Conservation (phyloP, 1,284 basidiomycete species). For the Ceratobasidium sp. region DNA sequence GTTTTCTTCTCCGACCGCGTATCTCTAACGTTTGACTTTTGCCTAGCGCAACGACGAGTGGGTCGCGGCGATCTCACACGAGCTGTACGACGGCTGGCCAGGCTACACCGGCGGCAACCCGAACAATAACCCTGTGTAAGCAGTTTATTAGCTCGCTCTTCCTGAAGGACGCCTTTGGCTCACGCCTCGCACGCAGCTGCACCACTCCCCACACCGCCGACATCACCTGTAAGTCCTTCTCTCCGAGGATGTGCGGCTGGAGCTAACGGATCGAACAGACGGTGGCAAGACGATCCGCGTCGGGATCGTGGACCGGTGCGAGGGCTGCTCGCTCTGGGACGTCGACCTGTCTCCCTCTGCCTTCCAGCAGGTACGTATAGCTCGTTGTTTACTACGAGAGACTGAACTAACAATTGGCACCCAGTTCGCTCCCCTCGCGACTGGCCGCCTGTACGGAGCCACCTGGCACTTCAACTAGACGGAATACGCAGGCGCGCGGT, state of each 20-base stretch:
- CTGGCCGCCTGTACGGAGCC: constrained; percentile 36
- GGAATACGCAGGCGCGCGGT: too few species aligned
- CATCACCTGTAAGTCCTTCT: constrained; percentile 4
- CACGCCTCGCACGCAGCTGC: not conserved
- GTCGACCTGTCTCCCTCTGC: constrained; percentile 36
- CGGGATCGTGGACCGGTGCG: constrained; percentile 34
- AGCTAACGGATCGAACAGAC: not conserved
- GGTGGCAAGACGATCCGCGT: constrained; percentile 17
- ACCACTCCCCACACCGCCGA: not conserved
- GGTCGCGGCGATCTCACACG: constrained; percentile 43
- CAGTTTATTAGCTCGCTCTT: not conserved
- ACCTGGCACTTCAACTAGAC: constrained; percentile 38
- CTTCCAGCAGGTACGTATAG: constrained; percentile 32
- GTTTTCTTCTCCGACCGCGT: not conserved
- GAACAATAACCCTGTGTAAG: constrained; percentile 43
- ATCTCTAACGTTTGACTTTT: not conserved
- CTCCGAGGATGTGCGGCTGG: too few species aligned
- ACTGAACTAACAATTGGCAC: not conserved
- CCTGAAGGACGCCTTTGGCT: not conserved
- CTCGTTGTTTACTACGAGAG: too few species aligned
- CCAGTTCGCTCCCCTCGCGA: constrained; percentile 29
- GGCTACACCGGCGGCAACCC: constrained; percentile 43
- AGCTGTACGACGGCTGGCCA: constrained; percentile 38
- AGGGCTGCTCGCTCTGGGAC: constrained; percentile 29
- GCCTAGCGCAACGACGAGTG: constrained; percentile 20